A percentile compares a stretch with the other conserved stretches of the same genome.
Conservation (phyloP, 352 stramenopile genomes). For the Pythium folliculosum region DNA sequence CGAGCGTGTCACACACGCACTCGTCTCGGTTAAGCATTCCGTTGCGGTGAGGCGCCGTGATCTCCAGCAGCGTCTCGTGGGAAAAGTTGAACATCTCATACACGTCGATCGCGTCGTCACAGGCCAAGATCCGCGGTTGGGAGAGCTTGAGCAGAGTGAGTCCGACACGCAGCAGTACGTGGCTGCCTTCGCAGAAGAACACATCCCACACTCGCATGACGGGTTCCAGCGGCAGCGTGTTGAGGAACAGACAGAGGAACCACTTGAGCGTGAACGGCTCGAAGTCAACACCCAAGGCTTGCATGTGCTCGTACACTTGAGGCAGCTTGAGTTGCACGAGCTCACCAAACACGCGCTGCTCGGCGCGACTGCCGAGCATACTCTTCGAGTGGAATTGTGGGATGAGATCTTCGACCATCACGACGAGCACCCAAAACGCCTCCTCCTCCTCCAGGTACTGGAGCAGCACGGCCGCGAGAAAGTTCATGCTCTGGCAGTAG, state of each 20-base stretch:
- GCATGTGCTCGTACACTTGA: constrained; percentile 65
- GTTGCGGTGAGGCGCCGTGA: constrained; percentile 59
- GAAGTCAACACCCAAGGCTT: constrained; percentile 76
- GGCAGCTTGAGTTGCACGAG: constrained; percentile 88
- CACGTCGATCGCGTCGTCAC: constrained; percentile 74
- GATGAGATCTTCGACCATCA: constrained; percentile 90
- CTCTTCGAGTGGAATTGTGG: constrained; percentile 87
- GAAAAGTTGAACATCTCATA: constrained; percentile 86
- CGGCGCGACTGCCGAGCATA: constrained; percentile 88
- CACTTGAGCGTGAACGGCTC: constrained; percentile 92
- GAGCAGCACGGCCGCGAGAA: constrained; percentile 76
- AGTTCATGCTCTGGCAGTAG: constrained; percentile 92
- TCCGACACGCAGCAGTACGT: constrained; percentile 85
- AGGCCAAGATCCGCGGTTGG: constrained; percentile 66
- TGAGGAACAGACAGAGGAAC: constrained; percentile 93
- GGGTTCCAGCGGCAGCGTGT: constrained; percentile 87
- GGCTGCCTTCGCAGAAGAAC: constrained; percentile 89
- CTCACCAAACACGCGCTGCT: constrained; percentile 87
- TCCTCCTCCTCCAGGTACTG: constrained; percentile 86
- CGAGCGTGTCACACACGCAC: constrained; percentile 80
- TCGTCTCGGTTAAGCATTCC: constrained; percentile 77
- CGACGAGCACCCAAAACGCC: constrained; percentile 84
- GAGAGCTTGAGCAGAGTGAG: constrained; percentile 86
- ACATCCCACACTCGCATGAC: constrained; percentile 91
- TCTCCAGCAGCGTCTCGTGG: constrained; percentile 52